A percentile compares a stretch with the other conserved stretches of the same genome.
phyloP scores from a whole-genome alignment of 176 grass and related monocot species.

The Phyllostachys edulis region DNA sequence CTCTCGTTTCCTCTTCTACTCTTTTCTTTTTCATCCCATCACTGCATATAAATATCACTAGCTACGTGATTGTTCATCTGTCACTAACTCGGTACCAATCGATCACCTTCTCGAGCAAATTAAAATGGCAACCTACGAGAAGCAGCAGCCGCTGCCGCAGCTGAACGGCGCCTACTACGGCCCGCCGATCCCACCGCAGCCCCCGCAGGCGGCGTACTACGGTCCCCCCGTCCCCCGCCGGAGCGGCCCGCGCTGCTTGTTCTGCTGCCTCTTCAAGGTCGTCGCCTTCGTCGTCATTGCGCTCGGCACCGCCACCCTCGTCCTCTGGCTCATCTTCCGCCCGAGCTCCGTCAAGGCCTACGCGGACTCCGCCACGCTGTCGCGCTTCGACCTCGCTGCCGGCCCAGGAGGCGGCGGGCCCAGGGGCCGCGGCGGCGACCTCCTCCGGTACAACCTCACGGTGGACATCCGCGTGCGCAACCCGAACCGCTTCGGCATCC shows the following conservation, averaged over 20 bases:
- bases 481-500: slow-evolving; percentile 53
- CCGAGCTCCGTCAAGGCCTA: slow-evolving; percentile 43
- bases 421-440: neutral
- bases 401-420: no score
- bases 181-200: slow-evolving; percentile 37
- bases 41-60: slow-evolving; percentile 38
- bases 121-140: slow-evolving; percentile 29
- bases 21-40: neutral
- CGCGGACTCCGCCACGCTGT: slow-evolving; percentile 46
- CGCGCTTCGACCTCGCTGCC: slow-evolving; percentile 47
- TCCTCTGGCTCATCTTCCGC: slow-evolving; percentile 65
- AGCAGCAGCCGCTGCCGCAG: slow-evolving; percentile 34
- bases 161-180: slow-evolving; percentile 58
- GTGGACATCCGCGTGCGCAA: slow-evolving; percentile 56
- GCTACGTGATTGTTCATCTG: neutral
- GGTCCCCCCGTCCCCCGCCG: neutral
- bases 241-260: slow-evolving; percentile 14
- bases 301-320: slow-evolving; percentile 33
- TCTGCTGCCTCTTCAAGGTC: slow-evolving; percentile 48
- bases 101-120: neutral
- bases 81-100: neutral
- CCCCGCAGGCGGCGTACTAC: slow-evolving; percentile 31
- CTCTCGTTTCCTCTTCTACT: neutral
- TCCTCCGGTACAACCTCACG: slow-evolving; percentile 55
- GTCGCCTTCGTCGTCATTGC: slow-evolving; percentile 18